Evolutionary conservation across 257 asterid species (phyloP).

Genomic region (Fraxinus excelsior): DNA sequence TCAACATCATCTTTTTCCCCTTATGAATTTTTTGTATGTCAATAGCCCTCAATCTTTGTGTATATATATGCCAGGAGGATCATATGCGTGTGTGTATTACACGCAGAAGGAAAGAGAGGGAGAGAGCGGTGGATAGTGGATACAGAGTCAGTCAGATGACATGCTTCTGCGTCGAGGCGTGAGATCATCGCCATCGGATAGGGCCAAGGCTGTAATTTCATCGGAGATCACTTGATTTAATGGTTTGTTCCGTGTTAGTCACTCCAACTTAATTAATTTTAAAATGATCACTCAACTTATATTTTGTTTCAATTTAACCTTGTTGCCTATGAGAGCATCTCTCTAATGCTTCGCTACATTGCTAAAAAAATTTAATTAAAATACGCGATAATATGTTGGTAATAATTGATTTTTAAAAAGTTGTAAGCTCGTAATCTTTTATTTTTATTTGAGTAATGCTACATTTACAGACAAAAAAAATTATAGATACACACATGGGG

Average conservation of each 20-base stretch:
- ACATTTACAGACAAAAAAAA: no score
- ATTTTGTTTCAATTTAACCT: no score
- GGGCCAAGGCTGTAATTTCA: background rate
- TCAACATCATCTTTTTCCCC: slow-evolving; percentile 34
- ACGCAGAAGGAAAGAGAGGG: background rate
- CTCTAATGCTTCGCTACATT: no score
- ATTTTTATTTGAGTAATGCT: no score
- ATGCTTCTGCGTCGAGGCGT: background rate
- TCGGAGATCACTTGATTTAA: background rate
- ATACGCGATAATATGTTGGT: no score
- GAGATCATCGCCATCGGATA: background rate
- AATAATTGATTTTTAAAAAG: no score
- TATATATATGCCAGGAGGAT: background rate
- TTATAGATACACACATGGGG: no score
- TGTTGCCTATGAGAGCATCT: no score
- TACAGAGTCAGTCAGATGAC: background rate
- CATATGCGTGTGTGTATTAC: no score
- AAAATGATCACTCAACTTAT: background rate
- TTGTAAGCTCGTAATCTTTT: no score
- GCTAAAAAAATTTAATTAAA: no score
- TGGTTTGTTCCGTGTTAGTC: background rate
- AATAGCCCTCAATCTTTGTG: background rate
- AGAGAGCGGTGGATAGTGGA: slow-evolving; percentile 1
- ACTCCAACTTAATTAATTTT: background rate
- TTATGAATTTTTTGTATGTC: background rate